Evolutionary conservation across 2,329 filamentous ascomycete genomes (phyloP).

Genomic region (Diaporthe sp.): DNA sequence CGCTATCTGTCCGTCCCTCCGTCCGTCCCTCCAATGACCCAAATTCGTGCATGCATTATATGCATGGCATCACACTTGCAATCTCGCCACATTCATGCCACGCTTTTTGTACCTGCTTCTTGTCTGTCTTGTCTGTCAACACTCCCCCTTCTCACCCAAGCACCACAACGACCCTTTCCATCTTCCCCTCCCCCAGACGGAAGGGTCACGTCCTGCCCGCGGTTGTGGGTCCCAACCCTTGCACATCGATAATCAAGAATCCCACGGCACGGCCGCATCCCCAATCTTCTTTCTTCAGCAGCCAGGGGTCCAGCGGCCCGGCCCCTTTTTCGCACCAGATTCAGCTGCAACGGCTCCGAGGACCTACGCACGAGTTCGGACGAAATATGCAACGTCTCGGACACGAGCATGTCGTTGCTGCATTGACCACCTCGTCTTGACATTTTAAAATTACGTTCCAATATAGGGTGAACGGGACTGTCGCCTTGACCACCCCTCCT

Average conservation of each 20-base stretch:
- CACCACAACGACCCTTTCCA: neutral
- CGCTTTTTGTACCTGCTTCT: neutral
- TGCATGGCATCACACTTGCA: constrained; percentile 15
- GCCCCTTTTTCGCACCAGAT: neutral
- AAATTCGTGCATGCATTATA: constrained; percentile 4
- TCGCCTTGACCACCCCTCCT: constrained; percentile 5
- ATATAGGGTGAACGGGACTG: constrained; percentile 2
- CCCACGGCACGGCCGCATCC: neutral
- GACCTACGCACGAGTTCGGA: constrained; percentile 11
- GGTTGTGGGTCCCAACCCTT: neutral
- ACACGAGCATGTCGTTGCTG: neutral
- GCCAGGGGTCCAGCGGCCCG: constrained; percentile 31
- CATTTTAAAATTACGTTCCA: constrained; percentile 21
- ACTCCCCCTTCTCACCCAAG: neutral
- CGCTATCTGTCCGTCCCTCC: neutral
- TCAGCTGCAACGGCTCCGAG: constrained; percentile 9
- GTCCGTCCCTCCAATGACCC: neutral
- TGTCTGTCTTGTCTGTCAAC: neutral
- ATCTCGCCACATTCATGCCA: constrained; percentile 29
- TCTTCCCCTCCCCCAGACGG: constrained; percentile 18
- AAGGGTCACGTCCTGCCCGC: constrained; percentile 20
- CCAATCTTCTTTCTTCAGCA: constrained; percentile 17
- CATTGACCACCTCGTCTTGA: constrained; percentile 18
- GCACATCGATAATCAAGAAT: constrained; percentile 12
- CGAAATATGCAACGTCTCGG: neutral